Percentiles rank a stretch among this genome's conserved stretches.
Evolutionary conservation across 2,329 filamentous ascomycete genomes (phyloP).

Genomic region (Colletotrichum eremochloae): DNA sequence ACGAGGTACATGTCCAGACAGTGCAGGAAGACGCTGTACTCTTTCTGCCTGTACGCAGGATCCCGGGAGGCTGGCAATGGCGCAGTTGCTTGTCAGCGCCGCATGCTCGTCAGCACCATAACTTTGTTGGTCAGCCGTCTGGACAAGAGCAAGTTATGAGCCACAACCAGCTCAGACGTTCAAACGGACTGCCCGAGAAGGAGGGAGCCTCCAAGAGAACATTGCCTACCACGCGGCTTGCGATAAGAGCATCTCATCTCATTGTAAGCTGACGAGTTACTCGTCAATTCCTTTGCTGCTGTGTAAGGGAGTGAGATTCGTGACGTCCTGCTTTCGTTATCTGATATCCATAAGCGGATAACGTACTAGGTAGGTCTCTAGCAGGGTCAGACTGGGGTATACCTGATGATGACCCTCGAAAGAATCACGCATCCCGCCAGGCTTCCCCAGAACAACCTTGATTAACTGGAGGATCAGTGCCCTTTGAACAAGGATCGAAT

Average conservation of each 20-base stretch:
- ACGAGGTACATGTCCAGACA: conserved; percentile 18
- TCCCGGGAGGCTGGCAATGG: conserved; percentile 2
- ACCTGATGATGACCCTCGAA: neutral
- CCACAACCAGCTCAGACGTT: neutral
- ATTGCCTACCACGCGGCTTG: neutral
- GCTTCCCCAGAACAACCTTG: no score
- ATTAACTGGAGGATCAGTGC: no score
- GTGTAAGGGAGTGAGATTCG: neutral
- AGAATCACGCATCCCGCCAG: neutral
- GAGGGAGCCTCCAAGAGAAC: neutral
- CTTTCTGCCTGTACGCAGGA: neutral
- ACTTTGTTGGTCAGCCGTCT: neutral
- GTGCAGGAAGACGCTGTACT: conserved; percentile 10
- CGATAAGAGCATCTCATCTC: neutral
- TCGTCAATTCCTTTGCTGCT: neutral
- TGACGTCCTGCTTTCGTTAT: neutral
- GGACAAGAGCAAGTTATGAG: neutral
- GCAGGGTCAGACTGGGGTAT: neutral
- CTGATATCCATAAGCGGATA: neutral
- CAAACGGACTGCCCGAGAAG: neutral
- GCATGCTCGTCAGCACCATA: conserved; percentile 19
- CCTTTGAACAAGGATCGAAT: no score
- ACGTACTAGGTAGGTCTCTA: neutral
- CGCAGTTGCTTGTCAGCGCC: conserved; percentile 18
- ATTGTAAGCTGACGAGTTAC: neutral